Percentiles rank a stretch among this genome's conserved stretches.
These are phyloP conservation scores for Eremothecium sinecaudum DNA, from an alignment of 1,139 yeast species.

Conservation along the genomic window DNA sequence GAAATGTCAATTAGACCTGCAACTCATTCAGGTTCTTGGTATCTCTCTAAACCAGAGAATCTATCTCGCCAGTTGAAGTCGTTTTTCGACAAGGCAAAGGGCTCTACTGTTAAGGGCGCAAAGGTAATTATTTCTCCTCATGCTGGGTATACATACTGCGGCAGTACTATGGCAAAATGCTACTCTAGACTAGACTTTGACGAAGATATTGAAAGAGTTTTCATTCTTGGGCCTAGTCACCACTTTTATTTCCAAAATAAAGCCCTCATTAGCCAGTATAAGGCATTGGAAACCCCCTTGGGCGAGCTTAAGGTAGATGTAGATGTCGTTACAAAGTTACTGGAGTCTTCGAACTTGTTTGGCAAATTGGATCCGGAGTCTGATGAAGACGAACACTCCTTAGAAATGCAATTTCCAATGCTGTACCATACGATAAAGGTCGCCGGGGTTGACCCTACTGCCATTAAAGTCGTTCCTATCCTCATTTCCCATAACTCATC, in stretches of 20 bases:
- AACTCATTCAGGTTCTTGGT: conserved; percentile 90
- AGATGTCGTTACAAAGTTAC: conserved; percentile 34
- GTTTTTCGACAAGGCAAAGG: conserved; percentile 8
- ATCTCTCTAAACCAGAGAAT: conserved; percentile 38
- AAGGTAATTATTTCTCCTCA: conserved; percentile 60
- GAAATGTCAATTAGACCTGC: conserved; percentile 39
- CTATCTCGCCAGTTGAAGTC: conserved; percentile 39
- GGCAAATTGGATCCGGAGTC: conserved; percentile 46
- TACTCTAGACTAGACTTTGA: conserved; percentile 57
- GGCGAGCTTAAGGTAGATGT: conserved; percentile 65
- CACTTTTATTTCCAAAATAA: conserved; percentile 66
- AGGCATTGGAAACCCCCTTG: conserved; percentile 65
- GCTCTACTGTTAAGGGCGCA: conserved; percentile 41
- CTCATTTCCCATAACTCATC: conserved; percentile 59
- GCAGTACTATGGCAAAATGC: conserved; percentile 66
- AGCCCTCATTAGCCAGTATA: conserved; percentile 49
- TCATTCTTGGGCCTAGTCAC: conserved; percentile 88
- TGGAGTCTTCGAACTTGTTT: conserved; percentile 34
- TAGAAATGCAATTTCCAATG: conserved; percentile 87
- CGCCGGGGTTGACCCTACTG: conserved; percentile 33
- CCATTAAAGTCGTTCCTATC: conserved; percentile 63
- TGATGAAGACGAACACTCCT: conserved; percentile 85
- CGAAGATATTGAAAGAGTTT: conserved; percentile 44
- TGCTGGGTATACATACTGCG: conserved; percentile 87
- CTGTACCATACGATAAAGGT: conserved; percentile 41